A percentile compares a stretch with the other conserved stretches of the same genome.
Conservation (phyloP, 495 filamentous ascomycete species). For the Aspergillus hancockii region DNA sequence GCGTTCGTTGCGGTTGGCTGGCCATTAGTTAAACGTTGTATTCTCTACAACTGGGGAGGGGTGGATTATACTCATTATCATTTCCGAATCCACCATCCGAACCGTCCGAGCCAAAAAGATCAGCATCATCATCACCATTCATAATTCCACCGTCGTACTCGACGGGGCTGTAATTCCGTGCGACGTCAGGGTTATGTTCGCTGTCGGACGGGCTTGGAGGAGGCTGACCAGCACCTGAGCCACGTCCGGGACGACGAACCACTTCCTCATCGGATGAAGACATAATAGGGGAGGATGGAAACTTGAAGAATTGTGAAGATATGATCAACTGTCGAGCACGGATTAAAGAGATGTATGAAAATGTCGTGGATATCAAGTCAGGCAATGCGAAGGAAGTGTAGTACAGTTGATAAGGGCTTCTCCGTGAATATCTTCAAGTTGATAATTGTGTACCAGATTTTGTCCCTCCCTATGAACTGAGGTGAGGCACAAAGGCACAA, state of each 20-base stretch:
- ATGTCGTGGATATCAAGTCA: background rate
- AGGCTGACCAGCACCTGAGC: slow-evolving; percentile 25
- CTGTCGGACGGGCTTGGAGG: slow-evolving; percentile 31
- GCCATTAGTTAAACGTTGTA: slow-evolving; percentile 14
- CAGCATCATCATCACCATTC: slow-evolving; percentile 53
- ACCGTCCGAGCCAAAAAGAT: slow-evolving; percentile 65
- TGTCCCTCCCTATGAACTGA: background rate
- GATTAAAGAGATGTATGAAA: background rate
- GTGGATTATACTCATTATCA: slow-evolving; percentile 33
- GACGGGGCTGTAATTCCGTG: slow-evolving; percentile 23
- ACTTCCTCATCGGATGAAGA: slow-evolving; percentile 48
- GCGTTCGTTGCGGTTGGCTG: slow-evolving; percentile 52
- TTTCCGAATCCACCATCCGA: slow-evolving; percentile 43
- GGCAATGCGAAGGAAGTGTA: background rate
- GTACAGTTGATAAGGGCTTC: background rate
- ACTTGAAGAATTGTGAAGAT: background rate
- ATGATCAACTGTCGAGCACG: background rate
- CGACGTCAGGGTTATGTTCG: slow-evolving; percentile 25
- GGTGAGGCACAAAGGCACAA: background rate
- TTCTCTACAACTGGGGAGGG: slow-evolving; percentile 22
- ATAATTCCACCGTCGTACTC: slow-evolving; percentile 40
- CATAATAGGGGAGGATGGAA: slow-evolving; percentile 23
- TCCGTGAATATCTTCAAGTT: no score
- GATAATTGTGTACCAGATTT: no score
- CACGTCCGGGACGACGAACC: slow-evolving; percentile 42